A percentile compares a stretch with the other conserved stretches of the same genome.
Evolutionary conservation across 495 filamentous ascomycete genomes (phyloP).

Genomic region (Articulospora tetracladia): DNA sequence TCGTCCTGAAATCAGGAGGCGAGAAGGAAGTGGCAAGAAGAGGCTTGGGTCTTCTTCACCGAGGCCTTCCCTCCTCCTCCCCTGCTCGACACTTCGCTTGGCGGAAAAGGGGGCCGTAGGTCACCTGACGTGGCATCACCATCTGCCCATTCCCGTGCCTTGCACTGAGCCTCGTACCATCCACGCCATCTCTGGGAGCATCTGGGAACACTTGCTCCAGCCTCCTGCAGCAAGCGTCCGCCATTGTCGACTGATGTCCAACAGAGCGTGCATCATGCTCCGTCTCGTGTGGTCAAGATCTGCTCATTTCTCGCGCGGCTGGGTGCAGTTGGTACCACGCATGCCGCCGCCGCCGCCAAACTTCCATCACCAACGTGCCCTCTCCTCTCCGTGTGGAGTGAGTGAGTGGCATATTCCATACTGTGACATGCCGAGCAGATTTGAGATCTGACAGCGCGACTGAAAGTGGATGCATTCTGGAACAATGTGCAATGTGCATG

Average conservation of each 20-base stretch:
- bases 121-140: neutral
- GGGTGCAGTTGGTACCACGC: too few species aligned
- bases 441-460: neutral
- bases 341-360: too few species aligned
- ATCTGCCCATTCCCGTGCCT: neutral
- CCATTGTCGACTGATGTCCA: neutral
- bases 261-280: neutral
- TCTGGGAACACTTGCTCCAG: neutral
- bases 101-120: neutral
- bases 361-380: neutral
- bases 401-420: neutral
- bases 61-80: neutral
- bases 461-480: neutral
- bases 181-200: neutral
- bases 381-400: too few species aligned
- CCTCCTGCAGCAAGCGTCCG: neutral
- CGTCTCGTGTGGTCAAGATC: neutral
- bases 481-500: neutral
- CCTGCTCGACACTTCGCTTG: neutral
- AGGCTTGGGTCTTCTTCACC: neutral
- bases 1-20: neutral
- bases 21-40: neutral
- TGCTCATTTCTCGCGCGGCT: constrained; percentile 8
- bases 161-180: neutral
- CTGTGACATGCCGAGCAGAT: neutral